Evolutionary conservation across 2,329 filamentous ascomycete genomes (phyloP).

Genomic region (Cladorrhinum sp.): DNA sequence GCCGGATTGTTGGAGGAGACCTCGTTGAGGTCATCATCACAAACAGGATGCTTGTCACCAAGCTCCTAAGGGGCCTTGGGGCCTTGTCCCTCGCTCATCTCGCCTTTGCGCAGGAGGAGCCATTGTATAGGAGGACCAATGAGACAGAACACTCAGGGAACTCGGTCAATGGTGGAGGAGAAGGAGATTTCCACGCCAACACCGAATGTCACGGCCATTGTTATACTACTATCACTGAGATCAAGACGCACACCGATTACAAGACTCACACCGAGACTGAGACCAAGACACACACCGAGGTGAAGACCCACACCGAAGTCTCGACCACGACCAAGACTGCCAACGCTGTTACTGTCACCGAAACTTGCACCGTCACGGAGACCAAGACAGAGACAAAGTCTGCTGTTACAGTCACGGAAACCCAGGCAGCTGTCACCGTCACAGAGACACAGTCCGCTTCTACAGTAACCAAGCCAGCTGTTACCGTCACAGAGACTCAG

Average conservation of each 20-base stretch:
- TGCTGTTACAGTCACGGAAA: slow-evolving; percentile 10
- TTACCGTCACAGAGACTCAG: not conserved
- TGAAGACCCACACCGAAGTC: no score
- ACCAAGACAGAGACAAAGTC: slow-evolving; percentile 19
- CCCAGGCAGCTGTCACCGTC: slow-evolving; percentile 4
- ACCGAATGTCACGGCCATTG: not conserved
- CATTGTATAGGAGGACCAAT: slow-evolving; percentile 19
- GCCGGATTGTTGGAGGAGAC: no score
- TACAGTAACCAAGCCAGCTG: not conserved
- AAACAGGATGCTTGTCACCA: slow-evolving; percentile 26
- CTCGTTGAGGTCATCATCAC: slow-evolving; percentile 8
- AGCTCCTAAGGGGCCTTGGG: slow-evolving; percentile 24
- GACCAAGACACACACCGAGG: no score
- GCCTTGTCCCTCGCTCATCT: slow-evolving; percentile 25
- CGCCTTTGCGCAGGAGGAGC: slow-evolving; percentile 18
- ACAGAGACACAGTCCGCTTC: slow-evolving; percentile 9
- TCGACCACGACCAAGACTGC: not conserved
- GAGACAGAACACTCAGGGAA: slow-evolving; percentile 17
- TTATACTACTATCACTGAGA: not conserved
- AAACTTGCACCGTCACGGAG: slow-evolving; percentile 13
- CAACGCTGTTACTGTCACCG: not conserved
- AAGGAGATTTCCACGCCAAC: slow-evolving; percentile 1
- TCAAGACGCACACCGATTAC: slow-evolving; percentile 7
- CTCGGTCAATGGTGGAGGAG: slow-evolving; percentile 3
- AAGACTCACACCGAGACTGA: slow-evolving; percentile 2